Evolutionary conservation across 2,329 filamentous ascomycete species (phyloP).

Genomic region (Fusarium mangiferae): DNA sequence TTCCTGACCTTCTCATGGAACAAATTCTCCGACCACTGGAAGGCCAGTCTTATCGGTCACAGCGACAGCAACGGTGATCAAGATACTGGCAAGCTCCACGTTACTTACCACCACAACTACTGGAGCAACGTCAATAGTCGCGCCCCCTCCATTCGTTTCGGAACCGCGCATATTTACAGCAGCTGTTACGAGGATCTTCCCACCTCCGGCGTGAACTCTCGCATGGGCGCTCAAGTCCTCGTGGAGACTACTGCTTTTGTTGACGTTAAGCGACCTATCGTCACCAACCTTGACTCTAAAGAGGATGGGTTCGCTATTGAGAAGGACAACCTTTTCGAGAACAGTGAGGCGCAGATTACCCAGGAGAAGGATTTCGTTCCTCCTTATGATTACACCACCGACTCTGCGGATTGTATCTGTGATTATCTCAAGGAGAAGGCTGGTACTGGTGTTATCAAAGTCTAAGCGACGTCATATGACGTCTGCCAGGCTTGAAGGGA

Average conservation of each 20-base stretch:
- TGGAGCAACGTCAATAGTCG: constrained; percentile 65
- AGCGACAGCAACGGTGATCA: constrained; percentile 61
- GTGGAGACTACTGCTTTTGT: constrained; percentile 62
- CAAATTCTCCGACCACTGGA: constrained; percentile 60
- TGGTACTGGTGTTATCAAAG: constrained; percentile 26
- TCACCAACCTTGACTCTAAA: constrained; percentile 57
- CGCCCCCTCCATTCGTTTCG: constrained; percentile 62
- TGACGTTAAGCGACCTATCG: constrained; percentile 54
- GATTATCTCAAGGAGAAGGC: constrained; percentile 41
- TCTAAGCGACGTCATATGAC: background rate
- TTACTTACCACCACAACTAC: constrained; percentile 69
- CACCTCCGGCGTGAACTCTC: constrained; percentile 63
- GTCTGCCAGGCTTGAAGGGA: too few species aligned
- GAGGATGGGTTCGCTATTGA: constrained; percentile 57
- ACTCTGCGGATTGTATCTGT: constrained; percentile 37
- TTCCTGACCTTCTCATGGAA: constrained; percentile 55
- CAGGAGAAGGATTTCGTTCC: constrained; percentile 47
- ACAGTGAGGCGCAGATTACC: constrained; percentile 49
- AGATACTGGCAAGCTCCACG: constrained; percentile 64
- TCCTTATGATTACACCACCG: constrained; percentile 50
- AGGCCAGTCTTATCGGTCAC: constrained; percentile 69
- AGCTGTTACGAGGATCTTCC: constrained; percentile 59
- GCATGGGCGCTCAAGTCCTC: constrained; percentile 61
- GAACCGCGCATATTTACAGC: constrained; percentile 68
- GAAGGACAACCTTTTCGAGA: constrained; percentile 57